Percentiles rank a stretch among this genome's conserved stretches.
Evolutionary conservation across 2,329 filamentous ascomycete species (phyloP).

Genomic region (Trichoderma atroviride): DNA sequence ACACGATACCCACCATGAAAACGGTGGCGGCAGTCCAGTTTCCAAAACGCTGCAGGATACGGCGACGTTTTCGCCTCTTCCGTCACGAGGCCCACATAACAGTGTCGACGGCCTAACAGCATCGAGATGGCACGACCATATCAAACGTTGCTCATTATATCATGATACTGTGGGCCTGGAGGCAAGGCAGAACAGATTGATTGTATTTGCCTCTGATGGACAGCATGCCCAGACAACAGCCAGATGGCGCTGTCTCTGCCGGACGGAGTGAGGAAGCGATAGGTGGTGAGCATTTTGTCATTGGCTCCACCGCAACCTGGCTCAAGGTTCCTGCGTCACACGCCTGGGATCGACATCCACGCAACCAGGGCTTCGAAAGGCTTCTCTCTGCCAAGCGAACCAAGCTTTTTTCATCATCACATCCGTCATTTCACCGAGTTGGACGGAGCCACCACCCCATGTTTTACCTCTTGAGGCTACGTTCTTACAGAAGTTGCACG

Average conservation of each 20-base stretch:
- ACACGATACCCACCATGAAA: conserved; percentile 17
- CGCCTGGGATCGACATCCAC: conserved; percentile 4
- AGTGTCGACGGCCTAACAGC: neutral
- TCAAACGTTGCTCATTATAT: neutral
- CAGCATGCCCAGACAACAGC: neutral
- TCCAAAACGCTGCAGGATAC: conserved; percentile 22
- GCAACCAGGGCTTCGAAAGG: conserved; percentile 1
- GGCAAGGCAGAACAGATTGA: neutral
- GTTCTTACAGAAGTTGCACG: neutral
- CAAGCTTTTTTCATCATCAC: conserved; percentile 16
- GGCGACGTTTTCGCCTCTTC: conserved; percentile 25
- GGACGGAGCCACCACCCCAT: neutral
- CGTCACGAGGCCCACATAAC: conserved; percentile 36
- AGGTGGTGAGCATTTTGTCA: conserved; percentile 2
- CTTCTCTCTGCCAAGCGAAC: conserved; percentile 13
- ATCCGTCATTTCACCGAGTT: conserved; percentile 10
- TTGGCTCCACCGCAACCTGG: conserved; percentile 10
- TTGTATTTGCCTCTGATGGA: neutral
- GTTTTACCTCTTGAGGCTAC: neutral
- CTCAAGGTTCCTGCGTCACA: conserved; percentile 21
- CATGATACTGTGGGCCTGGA: neutral
- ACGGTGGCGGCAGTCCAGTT: conserved; percentile 6
- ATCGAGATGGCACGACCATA: neutral
- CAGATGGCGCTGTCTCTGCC: neutral
- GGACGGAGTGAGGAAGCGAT: neutral